phyloP scores from a whole-genome alignment of 1,139 yeast genomes.

The Candida sanyaensis region DNA sequence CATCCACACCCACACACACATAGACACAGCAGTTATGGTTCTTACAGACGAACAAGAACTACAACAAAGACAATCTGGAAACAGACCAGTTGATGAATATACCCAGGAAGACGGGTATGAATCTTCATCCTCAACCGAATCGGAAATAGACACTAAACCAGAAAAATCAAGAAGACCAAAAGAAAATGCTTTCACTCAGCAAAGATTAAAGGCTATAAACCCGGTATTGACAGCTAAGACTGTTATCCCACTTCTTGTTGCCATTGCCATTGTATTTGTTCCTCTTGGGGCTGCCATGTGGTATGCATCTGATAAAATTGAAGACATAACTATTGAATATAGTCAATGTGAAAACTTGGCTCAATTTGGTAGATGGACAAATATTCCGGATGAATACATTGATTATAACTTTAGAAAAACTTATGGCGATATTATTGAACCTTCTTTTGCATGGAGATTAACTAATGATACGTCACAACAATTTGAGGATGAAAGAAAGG shows the following conservation, averaged over 20 bases:
- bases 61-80: neutral
- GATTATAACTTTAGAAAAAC: constrained; percentile 50
- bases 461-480: constrained; percentile 48
- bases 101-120: constrained; percentile 18
- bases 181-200: constrained; percentile 67
- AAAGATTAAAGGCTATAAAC: constrained; percentile 41
- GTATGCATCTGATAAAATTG: constrained; percentile 73
- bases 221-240: constrained; percentile 92
- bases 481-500: constrained; percentile 57
- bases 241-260: constrained; percentile 77
- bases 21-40: neutral
- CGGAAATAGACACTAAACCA: neutral
- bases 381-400: constrained; percentile 63
- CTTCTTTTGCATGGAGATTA: constrained; percentile 56
- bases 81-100: neutral
- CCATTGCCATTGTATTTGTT: constrained; percentile 79
- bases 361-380: constrained; percentile 48
- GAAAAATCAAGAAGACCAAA: constrained; percentile 54
- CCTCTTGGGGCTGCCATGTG: constrained; percentile 93
- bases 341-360: constrained; percentile 72
- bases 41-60: neutral
- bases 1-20: too few species aligned
- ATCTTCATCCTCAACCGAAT: constrained; percentile 14
- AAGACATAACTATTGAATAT: constrained; percentile 82
- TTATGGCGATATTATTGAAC: constrained; percentile 2